These are phyloP conservation scores for Astragalus membranaceus DNA, from an alignment of 306 rosid genomes.

Conservation along the genomic window DNA sequence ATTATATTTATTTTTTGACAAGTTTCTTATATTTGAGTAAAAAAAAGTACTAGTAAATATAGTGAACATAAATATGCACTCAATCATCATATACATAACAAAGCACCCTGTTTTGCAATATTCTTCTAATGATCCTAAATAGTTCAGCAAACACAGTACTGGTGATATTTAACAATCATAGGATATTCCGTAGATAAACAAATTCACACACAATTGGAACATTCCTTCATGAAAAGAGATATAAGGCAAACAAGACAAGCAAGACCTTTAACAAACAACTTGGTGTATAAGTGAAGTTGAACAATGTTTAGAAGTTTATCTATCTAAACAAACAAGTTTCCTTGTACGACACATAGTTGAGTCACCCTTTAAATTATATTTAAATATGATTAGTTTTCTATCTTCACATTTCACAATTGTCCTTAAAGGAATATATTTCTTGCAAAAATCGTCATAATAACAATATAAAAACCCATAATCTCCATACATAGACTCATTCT, in stretches of 20 bases:
- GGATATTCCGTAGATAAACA: neutral
- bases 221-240: neutral
- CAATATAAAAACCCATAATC: neutral
- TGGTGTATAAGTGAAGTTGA: constrained; percentile 33
- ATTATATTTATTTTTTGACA: no score
- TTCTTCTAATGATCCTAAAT: neutral
- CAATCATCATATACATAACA: neutral
- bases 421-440: constrained; percentile 22
- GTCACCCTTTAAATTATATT: neutral
- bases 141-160: neutral
- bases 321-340: neutral
- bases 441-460: constrained; percentile 2
- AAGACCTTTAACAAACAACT: constrained; percentile 9
- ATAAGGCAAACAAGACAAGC: constrained; percentile 11
- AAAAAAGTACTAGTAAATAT: no score
- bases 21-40: no score
- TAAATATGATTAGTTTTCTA: neutral
- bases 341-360: neutral
- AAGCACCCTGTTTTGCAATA: neutral
- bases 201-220: neutral
- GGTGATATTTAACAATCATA: neutral
- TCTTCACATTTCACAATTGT: neutral
- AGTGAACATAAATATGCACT: no score
- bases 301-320: constrained; percentile 19
- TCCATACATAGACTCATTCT: neutral